phyloP scores from a whole-genome alignment of 805 yeast species.

The Spathaspora sp. region DNA sequence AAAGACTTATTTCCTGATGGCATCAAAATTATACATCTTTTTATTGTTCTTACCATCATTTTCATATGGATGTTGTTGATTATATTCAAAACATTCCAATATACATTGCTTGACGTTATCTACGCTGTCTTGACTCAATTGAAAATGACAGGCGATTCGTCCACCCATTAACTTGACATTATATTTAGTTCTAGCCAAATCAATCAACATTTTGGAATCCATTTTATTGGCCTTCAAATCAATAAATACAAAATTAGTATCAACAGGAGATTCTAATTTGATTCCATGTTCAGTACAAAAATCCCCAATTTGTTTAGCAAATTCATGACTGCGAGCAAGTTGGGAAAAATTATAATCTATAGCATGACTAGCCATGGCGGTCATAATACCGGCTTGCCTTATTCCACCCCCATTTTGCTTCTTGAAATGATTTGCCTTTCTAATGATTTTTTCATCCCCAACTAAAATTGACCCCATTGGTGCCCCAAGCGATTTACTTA shows the following conservation, averaged over 20 bases:
- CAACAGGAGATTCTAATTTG: constrained; percentile 32
- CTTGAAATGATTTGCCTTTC: constrained; percentile 42
- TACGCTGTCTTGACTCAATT: constrained; percentile 27
- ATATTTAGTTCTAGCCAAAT: constrained; percentile 47
- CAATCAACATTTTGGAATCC: constrained; percentile 20
- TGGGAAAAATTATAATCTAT: constrained; percentile 36
- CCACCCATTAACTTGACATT: constrained; percentile 63
- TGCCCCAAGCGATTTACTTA: constrained; percentile 41
- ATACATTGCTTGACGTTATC: constrained; percentile 44
- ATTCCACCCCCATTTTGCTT: constrained; percentile 45
- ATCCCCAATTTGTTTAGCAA: constrained; percentile 31
- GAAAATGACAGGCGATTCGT: constrained; percentile 37
- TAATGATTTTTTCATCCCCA: constrained; percentile 24
- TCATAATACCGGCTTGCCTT: constrained; percentile 38
- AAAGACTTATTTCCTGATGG: constrained; percentile 9
- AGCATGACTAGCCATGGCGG: constrained; percentile 39
- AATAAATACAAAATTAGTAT: constrained; percentile 40
- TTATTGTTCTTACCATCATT: constrained; percentile 13
- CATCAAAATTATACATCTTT: constrained; percentile 20
- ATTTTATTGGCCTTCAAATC: constrained; percentile 29
- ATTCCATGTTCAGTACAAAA: constrained; percentile 27
- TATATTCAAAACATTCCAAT: constrained; percentile 48
- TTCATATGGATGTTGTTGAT: constrained; percentile 6
- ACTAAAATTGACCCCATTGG: constrained; percentile 43
- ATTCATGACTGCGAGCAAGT: constrained; percentile 27